phyloP scores from a whole-genome alignment of 1,139 yeast species.

The Kodamaea plutei region DNA sequence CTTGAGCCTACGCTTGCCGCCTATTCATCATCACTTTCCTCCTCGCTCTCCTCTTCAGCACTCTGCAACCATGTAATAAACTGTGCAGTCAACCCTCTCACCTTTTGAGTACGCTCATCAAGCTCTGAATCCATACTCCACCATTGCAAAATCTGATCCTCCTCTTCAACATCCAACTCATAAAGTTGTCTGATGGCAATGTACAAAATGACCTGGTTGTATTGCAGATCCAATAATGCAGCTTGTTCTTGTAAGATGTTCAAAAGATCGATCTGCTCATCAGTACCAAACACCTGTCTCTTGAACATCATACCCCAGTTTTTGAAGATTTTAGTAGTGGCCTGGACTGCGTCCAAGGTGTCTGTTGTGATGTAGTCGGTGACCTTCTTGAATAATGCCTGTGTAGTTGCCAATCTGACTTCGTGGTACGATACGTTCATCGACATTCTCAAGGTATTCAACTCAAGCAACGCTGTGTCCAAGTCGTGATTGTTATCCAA shows the following conservation, averaged over 20 bases:
- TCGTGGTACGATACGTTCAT: constrained; percentile 94
- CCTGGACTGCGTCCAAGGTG: constrained; percentile 70
- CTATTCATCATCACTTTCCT: constrained; percentile 23
- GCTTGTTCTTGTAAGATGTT: constrained; percentile 52
- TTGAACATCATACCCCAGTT: constrained; percentile 78
- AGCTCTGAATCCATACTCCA: constrained; percentile 55
- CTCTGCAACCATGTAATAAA: constrained; percentile 85
- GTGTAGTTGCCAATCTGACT: constrained; percentile 76
- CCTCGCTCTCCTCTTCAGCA: constrained; percentile 78
- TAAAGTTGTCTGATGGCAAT: constrained; percentile 67
- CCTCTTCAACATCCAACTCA: constrained; percentile 77
- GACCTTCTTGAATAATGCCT: constrained; percentile 66
- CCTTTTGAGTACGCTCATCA: constrained; percentile 41
- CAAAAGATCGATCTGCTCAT: constrained; percentile 74
- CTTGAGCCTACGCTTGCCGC: no score
- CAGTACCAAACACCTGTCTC: constrained; percentile 76
- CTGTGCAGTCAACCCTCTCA: constrained; percentile 57
- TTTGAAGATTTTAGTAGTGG: constrained; percentile 67
- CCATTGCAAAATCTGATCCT: constrained; percentile 77
- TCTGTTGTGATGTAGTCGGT: constrained; percentile 71
- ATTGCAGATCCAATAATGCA: constrained; percentile 23
- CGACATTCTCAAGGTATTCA: constrained; percentile 94
- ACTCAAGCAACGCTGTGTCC: constrained; percentile 87
- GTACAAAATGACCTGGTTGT: constrained; percentile 53
- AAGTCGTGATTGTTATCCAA: constrained; percentile 87